Conservation (phyloP, 805 yeast genomes). For the Candida railenensis region DNA sequence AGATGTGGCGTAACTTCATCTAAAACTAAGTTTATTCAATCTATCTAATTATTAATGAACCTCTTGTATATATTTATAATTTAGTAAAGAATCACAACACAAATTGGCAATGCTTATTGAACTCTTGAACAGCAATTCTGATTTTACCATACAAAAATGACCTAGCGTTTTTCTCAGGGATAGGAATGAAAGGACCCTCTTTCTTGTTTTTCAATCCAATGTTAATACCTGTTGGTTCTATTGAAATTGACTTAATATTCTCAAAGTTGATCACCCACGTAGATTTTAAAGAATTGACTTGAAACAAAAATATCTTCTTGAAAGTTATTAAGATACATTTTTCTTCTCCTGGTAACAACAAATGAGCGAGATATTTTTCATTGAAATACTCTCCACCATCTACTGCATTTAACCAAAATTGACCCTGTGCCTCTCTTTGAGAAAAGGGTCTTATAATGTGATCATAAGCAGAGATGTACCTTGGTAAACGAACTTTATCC, state of each 20-base stretch:
- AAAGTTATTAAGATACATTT: constrained; percentile 74
- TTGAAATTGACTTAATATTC: constrained; percentile 64
- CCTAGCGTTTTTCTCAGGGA: constrained; percentile 65
- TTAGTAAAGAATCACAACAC: constrained; percentile 14
- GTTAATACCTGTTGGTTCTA: constrained; percentile 78
- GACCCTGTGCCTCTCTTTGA: constrained; percentile 89
- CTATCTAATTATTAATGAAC: background rate
- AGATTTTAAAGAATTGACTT: constrained; percentile 55
- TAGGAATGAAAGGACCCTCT: constrained; percentile 66
- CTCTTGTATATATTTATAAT: background rate
- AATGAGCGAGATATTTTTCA: constrained; percentile 84
- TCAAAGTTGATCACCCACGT: constrained; percentile 74
- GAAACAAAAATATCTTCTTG: constrained; percentile 64
- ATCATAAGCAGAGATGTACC: constrained; percentile 64
- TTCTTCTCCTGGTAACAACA: constrained; percentile 78
- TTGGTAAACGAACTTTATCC: constrained; percentile 78
- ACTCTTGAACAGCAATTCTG: constrained; percentile 77
- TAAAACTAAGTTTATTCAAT: background rate
- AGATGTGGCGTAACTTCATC: constrained; percentile 38
- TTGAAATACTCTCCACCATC: constrained; percentile 74
- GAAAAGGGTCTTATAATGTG: constrained; percentile 73
- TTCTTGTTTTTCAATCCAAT: constrained; percentile 57
- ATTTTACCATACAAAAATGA: constrained; percentile 68
- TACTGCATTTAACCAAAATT: constrained; percentile 81
- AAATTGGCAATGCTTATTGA: constrained; percentile 68